Evolutionary conservation across 2,329 filamentous ascomycete genomes (phyloP).

Genomic region (Allantophomopsis lycopodina): DNA sequence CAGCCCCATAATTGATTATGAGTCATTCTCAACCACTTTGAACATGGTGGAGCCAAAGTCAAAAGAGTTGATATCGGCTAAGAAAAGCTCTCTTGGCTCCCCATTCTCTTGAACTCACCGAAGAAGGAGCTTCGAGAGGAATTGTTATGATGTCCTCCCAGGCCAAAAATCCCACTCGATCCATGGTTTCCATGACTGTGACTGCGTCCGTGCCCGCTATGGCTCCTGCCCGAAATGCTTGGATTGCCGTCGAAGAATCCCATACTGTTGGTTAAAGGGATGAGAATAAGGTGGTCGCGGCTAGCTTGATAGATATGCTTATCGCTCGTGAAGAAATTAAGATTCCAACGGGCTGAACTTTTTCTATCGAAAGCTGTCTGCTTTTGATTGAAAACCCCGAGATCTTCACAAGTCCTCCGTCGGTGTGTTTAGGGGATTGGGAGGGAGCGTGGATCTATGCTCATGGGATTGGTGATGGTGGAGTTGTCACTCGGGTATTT

Average conservation of each 20-base stretch:
- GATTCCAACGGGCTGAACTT: too few species aligned
- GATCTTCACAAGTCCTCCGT: too few species aligned
- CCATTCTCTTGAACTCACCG: not conserved
- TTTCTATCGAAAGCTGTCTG: too few species aligned
- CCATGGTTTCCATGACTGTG: constrained; percentile 2
- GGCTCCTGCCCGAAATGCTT: constrained; percentile 14
- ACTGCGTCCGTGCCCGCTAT: constrained; percentile 5
- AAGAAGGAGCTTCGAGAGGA: not conserved
- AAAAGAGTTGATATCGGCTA: not conserved
- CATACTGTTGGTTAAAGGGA: constrained; percentile 16
- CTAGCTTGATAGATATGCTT: too few species aligned
- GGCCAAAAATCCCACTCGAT: not conserved
- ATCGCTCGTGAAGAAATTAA: too few species aligned
- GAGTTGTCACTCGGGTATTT: too few species aligned
- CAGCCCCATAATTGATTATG: not conserved
- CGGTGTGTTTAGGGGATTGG: too few species aligned
- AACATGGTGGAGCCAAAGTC: constrained; percentile 11
- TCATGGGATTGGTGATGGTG: too few species aligned
- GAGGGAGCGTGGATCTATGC: too few species aligned
- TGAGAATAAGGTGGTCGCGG: too few species aligned
- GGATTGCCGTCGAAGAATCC: constrained; percentile 29
- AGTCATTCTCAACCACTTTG: too few species aligned
- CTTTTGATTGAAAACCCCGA: too few species aligned
- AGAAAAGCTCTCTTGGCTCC: not conserved
- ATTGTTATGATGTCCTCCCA: constrained; percentile 1